Conservation (phyloP, 2,329 filamentous ascomycete genomes). For the Chrysoporthe austroafricana region DNA sequence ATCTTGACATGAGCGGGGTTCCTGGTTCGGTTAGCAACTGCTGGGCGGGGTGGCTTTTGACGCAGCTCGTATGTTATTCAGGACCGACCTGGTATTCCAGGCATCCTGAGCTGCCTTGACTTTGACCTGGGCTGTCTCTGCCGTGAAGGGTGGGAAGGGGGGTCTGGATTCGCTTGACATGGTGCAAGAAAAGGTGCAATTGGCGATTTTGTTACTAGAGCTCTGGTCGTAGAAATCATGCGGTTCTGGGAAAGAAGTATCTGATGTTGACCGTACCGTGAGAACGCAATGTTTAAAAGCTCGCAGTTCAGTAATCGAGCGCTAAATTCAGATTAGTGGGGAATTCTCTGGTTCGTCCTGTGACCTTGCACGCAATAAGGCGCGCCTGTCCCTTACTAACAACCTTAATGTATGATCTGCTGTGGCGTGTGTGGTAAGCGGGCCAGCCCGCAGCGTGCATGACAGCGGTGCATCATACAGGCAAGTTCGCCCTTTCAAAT, state of each 20-base stretch:
- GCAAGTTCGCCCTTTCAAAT: not conserved
- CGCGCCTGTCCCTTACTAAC: not conserved
- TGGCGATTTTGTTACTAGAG: not conserved
- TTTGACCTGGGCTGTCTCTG: slow-evolving; percentile 71
- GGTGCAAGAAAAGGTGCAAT: not conserved
- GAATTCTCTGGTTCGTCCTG: not conserved
- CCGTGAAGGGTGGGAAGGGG: slow-evolving; percentile 73
- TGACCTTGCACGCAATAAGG: not conserved
- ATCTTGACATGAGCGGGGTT: slow-evolving; percentile 67
- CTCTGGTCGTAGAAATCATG: not conserved
- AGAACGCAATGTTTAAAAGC: not conserved
- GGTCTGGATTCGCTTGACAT: slow-evolving; percentile 39
- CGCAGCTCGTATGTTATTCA: not conserved
- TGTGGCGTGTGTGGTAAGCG: not conserved
- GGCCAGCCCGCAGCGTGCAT: not conserved
- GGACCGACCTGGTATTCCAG: slow-evolving; percentile 74
- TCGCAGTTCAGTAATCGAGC: slow-evolving; percentile 4
- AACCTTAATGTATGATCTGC: not conserved
- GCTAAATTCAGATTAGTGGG: not conserved
- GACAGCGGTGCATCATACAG: not conserved
- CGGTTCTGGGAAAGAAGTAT: not conserved
- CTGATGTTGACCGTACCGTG: not conserved
- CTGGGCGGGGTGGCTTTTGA: no score
- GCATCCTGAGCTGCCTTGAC: slow-evolving; percentile 83
- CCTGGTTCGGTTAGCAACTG: slow-evolving; percentile 43